phyloP scores from a whole-genome alignment of 148 eudicot genomes.

The Chenopodium quinoa region DNA sequence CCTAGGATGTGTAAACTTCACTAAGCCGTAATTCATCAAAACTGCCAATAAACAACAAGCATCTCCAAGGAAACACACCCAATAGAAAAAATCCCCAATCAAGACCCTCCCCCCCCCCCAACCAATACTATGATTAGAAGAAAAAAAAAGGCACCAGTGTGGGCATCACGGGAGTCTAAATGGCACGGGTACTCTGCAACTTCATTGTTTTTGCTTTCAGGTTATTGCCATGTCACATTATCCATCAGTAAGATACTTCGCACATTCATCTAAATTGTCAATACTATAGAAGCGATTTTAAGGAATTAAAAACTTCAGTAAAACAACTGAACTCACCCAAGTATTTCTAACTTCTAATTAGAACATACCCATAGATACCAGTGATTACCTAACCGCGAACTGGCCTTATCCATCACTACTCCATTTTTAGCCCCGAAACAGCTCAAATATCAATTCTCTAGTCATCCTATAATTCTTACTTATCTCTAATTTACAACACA shows the following conservation, averaged over 20 bases:
- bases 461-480: neutral
- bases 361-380: neutral
- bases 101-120: neutral
- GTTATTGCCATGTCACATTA: too few species aligned
- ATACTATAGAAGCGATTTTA: neutral
- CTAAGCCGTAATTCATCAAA: neutral
- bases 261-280: neutral
- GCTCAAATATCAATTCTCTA: neutral
- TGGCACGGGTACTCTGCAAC: too few species aligned
- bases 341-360: neutral
- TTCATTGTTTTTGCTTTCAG: too few species aligned
- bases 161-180: too few species aligned
- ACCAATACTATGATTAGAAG: too few species aligned
- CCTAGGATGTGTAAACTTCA: neutral
- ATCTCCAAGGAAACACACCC: neutral
- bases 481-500: neutral
- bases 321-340: neutral
- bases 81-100: neutral
- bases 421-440: neutral
- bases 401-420: neutral
- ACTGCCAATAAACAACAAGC: neutral
- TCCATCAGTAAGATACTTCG: neutral
- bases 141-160: too few species aligned
- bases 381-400: neutral
- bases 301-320: neutral